Percentiles rank a stretch among this genome's conserved stretches.
Conservation (phyloP, 805 yeast genomes). For the Suhomyces prunicola region DNA sequence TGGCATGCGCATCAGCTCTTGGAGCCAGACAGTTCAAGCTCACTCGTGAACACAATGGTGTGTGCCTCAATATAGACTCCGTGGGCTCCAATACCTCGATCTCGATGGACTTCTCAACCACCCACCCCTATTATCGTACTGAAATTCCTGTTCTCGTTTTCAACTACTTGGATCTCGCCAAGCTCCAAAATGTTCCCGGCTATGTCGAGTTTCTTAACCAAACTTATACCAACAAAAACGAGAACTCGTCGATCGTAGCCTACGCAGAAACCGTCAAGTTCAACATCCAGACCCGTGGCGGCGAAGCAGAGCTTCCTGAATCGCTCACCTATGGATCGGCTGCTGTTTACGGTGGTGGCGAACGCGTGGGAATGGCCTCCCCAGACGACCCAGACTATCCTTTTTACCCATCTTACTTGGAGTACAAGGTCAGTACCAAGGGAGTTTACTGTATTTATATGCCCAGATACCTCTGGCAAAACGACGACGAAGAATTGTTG, state of each 20-base stretch:
- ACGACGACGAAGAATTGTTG: neutral
- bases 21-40: constrained; percentile 5
- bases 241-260: constrained; percentile 2
- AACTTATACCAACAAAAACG: constrained; percentile 2
- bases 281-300: constrained; percentile 1
- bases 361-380: neutral
- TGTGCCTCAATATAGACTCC: constrained; percentile 9
- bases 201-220: constrained; percentile 6
- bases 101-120: constrained; percentile 4
- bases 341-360: neutral
- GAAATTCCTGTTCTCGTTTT: constrained; percentile 9
- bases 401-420: neutral
- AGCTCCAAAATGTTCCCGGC: constrained; percentile 9
- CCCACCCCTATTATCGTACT: constrained; percentile 1
- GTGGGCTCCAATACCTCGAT: constrained; percentile 4
- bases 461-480: constrained; percentile 6
- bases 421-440: constrained; percentile 2
- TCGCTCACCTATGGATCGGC: constrained; percentile 2
- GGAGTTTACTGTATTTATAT: constrained; percentile 13
- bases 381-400: constrained; percentile 2
- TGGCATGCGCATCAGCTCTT: neutral
- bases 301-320: constrained; percentile 1
- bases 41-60: constrained; percentile 7
- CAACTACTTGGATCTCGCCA: constrained; percentile 11
- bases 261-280: neutral